phyloP scores from a whole-genome alignment of 1,139 yeast genomes.

The Diutina neorugosa region DNA sequence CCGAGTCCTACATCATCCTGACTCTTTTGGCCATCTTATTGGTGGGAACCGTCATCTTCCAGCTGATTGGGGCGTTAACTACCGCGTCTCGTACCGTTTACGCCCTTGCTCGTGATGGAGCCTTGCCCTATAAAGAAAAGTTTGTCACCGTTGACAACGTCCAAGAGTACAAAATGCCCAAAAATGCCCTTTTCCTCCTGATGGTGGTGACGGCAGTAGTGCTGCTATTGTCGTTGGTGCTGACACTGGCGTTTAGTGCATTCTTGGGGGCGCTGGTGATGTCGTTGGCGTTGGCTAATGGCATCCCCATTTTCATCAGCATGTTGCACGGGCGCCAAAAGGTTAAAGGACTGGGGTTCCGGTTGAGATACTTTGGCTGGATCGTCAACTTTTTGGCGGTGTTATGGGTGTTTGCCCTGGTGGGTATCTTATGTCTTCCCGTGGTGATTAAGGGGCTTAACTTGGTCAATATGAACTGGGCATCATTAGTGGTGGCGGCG shows the following conservation, averaged over 20 bases:
- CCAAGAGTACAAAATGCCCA: conserved; percentile 52
- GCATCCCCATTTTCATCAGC: conserved; percentile 58
- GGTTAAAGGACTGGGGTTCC: conserved; percentile 60
- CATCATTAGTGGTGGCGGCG: conserved; percentile 44
- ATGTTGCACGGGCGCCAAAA: conserved; percentile 50
- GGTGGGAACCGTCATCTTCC: conserved; percentile 62
- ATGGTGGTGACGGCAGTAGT: conserved; percentile 50
- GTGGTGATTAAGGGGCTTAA: conserved; percentile 53
- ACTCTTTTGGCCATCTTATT: conserved; percentile 54
- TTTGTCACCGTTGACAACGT: conserved; percentile 57
- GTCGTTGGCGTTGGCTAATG: conserved; percentile 64
- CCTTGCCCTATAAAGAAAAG: conserved; percentile 54
- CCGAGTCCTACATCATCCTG: conserved; percentile 56
- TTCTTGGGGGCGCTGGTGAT: conserved; percentile 82
- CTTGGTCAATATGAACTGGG: conserved; percentile 60
- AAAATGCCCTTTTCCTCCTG: conserved; percentile 60
- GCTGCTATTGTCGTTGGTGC: conserved; percentile 54
- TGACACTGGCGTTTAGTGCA: conserved; percentile 71
- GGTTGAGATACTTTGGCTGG: conserved; percentile 53
- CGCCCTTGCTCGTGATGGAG: conserved; percentile 85
- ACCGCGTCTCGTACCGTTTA: conserved; percentile 82
- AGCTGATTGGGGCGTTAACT: conserved; percentile 69
- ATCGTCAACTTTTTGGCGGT: conserved; percentile 47
- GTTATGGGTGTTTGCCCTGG: conserved; percentile 48
- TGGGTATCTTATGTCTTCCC: conserved; percentile 60